Evolutionary conservation across 2,329 filamentous ascomycete genomes (phyloP).

Genomic region (Scorias spongiosa): DNA sequence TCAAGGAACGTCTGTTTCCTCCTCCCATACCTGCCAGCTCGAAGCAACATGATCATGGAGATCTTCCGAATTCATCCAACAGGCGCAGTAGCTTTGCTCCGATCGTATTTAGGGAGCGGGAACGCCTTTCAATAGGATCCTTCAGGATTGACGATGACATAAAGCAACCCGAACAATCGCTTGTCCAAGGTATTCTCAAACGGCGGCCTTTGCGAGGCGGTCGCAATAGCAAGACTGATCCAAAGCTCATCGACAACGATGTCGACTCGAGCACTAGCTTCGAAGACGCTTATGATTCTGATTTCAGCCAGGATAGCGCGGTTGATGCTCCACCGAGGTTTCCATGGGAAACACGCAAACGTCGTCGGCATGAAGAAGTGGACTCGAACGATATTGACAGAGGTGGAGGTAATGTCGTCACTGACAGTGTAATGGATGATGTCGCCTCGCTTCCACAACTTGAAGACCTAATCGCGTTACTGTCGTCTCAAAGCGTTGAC

Average conservation of each 20-base stretch:
- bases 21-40: constrained; percentile 20
- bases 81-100: constrained; percentile 35
- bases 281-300: constrained; percentile 13
- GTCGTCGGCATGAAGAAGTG: constrained; percentile 7
- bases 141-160: too few relatives aligned
- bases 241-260: constrained; percentile 14
- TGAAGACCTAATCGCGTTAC: neutral
- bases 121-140: too few relatives aligned
- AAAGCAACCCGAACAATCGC: too few relatives aligned
- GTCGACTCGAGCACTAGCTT: constrained; percentile 33
- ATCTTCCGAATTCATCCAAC: neutral
- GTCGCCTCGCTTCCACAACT: neutral
- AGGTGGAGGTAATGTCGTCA: neutral
- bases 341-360: constrained; percentile 13
- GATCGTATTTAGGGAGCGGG: constrained; percentile 29
- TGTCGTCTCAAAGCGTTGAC: neutral
- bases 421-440: neutral
- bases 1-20: constrained; percentile 33
- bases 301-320: constrained; percentile 7
- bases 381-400: neutral
- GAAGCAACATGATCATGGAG: constrained; percentile 1
- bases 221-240: too few relatives aligned
- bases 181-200: too few relatives aligned
- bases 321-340: constrained; percentile 9
- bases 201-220: too few relatives aligned